phyloP scores from a whole-genome alignment of 768 basidiomycete genomes.

The Phanerodontia chrysosporium region DNA sequence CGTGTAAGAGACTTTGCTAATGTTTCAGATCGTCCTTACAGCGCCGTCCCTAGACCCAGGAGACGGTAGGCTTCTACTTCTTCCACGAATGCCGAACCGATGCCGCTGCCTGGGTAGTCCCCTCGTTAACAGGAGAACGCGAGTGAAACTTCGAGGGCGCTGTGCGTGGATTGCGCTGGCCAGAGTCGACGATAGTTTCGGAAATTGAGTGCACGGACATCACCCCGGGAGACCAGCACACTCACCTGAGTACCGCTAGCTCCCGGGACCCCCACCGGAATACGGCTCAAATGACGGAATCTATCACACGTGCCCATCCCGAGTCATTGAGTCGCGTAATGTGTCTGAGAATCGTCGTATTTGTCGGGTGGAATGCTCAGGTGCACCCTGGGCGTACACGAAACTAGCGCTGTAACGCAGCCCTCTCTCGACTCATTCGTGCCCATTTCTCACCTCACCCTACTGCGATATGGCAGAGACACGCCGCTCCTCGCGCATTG shows the following conservation, averaged over 20 bases:
- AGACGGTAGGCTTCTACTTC: background rate
- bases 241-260: background rate
- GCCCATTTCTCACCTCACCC: background rate
- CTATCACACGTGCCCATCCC: background rate
- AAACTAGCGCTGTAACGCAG: background rate
- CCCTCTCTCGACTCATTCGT: background rate
- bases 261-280: background rate
- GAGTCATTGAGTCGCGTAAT: background rate
- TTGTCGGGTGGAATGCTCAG: background rate
- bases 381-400: background rate
- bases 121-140: background rate
- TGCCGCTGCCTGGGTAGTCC: background rate
- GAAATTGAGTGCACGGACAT: background rate
- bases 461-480: slow-evolving; percentile 21
- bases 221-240: background rate
- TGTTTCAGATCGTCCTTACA: too few relatives aligned
- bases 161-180: background rate
- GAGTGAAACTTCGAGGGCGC: background rate
- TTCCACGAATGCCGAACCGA: background rate
- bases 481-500: slow-evolving; percentile 55
- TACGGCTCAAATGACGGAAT: background rate
- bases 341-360: background rate
- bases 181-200: background rate
- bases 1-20: background rate
- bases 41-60: too few relatives aligned